These are phyloP conservation scores for Samsoniella hepiali DNA, from an alignment of 2,329 filamentous ascomycete genomes.

Conservation along the genomic window DNA sequence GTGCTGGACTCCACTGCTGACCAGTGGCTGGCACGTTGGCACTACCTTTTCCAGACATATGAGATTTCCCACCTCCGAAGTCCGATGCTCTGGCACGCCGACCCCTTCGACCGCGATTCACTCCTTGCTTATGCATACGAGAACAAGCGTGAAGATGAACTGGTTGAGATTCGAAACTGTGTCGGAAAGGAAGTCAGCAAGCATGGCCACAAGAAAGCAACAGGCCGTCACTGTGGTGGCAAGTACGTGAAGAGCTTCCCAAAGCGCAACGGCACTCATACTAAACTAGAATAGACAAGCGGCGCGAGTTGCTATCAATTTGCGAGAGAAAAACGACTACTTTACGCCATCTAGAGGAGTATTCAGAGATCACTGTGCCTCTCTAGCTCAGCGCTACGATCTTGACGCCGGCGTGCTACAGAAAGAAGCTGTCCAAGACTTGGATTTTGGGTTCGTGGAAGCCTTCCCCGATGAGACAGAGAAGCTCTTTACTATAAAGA, in stretches of 20 bases:
- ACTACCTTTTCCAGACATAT: slow-evolving; percentile 63
- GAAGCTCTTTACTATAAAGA: slow-evolving; percentile 63
- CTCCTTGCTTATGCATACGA: slow-evolving; percentile 66
- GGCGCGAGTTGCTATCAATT: slow-evolving; percentile 54
- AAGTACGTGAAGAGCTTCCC: slow-evolving; percentile 34
- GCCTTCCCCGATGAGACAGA: slow-evolving; percentile 44
- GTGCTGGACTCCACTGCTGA: slow-evolving; percentile 65
- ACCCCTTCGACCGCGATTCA: slow-evolving; percentile 71
- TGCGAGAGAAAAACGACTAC: slow-evolving; percentile 67
- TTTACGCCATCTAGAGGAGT: slow-evolving; percentile 61
- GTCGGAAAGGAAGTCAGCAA: slow-evolving; percentile 80
- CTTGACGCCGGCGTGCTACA: slow-evolving; percentile 49
- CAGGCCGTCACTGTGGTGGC: slow-evolving; percentile 36
- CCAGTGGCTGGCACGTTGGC: slow-evolving; percentile 70
- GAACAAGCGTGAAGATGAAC: slow-evolving; percentile 56
- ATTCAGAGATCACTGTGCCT: slow-evolving; percentile 60
- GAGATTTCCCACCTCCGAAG: slow-evolving; percentile 71
- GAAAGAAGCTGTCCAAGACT: slow-evolving; percentile 57
- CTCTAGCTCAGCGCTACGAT: slow-evolving; percentile 54
- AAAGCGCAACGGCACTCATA: background rate
- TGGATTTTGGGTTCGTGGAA: slow-evolving; percentile 54
- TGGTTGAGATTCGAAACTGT: slow-evolving; percentile 68
- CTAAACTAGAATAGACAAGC: slow-evolving; percentile 37
- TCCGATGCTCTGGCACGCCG: slow-evolving; percentile 80
- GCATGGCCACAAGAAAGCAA: slow-evolving; percentile 66